Evolutionary conservation across 441 rosid species (phyloP).

Genomic region (Croton laevigatus): DNA sequence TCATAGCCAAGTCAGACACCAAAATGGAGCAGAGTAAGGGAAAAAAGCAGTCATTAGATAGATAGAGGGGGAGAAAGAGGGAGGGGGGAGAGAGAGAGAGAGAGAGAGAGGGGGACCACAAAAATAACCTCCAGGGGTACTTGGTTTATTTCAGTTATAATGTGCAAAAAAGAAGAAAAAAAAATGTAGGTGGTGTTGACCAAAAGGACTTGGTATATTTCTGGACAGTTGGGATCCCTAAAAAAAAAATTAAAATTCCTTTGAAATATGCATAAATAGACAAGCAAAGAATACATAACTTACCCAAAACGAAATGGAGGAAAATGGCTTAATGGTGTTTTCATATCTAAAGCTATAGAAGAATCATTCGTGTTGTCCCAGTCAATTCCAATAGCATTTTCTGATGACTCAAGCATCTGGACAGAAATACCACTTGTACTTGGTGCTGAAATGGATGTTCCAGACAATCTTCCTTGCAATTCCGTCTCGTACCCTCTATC

Average conservation of each 20-base stretch:
- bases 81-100: not conserved
- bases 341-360: constrained; percentile 84
- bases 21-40: constrained; percentile 10
- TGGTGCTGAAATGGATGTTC: constrained; percentile 47
- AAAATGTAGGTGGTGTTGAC: not conserved
- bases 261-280: not conserved
- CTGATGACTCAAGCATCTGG: constrained; percentile 66
- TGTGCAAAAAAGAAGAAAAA: no score
- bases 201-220: not conserved
- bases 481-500: constrained; percentile 56
- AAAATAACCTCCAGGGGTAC: no score
- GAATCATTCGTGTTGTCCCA: constrained; percentile 71
- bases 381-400: constrained; percentile 56
- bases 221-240: not conserved
- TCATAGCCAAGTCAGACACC: constrained; percentile 25
- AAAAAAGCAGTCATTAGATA: constrained; percentile 2
- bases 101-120: not conserved
- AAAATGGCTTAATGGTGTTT: constrained; percentile 90
- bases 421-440: constrained; percentile 44
- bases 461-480: constrained; percentile 44
- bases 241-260: constrained; percentile 6
- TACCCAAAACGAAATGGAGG: constrained; percentile 99
- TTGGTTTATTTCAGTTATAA: no score
- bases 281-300: constrained; percentile 20
- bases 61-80: not conserved